phyloP scores from a whole-genome alignment of 345 rosid genomes.

The Mercurialis annua region DNA sequence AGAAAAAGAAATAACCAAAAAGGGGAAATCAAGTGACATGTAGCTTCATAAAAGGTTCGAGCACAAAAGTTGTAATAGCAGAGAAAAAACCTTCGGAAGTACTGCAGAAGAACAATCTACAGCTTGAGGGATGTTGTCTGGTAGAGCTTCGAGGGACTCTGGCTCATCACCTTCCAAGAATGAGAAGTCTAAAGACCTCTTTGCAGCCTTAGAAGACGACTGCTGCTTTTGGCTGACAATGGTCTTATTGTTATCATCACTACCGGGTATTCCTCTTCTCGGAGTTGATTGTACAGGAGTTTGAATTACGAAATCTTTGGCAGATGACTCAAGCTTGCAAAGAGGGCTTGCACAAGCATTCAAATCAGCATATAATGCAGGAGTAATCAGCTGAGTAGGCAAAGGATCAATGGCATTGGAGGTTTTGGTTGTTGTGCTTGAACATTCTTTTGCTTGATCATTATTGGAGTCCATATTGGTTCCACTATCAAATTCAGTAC shows the following conservation, averaged over 20 bases:
- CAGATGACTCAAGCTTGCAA: conserved; percentile 22
- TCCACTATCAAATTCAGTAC: conserved; percentile 3
- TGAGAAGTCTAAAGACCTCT: conserved; percentile 44
- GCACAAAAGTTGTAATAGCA: not conserved
- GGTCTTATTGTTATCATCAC: conserved; percentile 24
- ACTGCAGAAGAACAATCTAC: conserved; percentile 10
- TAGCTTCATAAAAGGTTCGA: not conserved
- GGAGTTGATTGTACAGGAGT: conserved; percentile 52
- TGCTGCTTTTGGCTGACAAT: conserved; percentile 11
- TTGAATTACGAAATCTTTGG: conserved; percentile 24
- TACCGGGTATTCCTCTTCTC: conserved; percentile 30
- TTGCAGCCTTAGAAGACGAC: conserved; percentile 34
- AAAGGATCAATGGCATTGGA: not conserved
- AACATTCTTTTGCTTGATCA: conserved; percentile 22
- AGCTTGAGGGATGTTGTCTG: conserved; percentile 9
- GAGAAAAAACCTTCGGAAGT: conserved; percentile 22
- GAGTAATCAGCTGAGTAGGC: conserved; percentile 1
- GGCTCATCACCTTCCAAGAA: conserved; percentile 18
- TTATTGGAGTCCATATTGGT: conserved; percentile 12
- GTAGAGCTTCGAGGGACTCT: conserved; percentile 12
- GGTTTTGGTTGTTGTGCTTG: conserved; percentile 4
- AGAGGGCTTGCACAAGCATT: conserved; percentile 32
- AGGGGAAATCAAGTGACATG: not conserved
- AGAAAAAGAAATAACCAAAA: not conserved
- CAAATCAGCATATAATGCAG: conserved; percentile 13